Evolutionary conservation across 345 rosid species (phyloP).

Genomic region (Eucalyptus pauciflora): DNA sequence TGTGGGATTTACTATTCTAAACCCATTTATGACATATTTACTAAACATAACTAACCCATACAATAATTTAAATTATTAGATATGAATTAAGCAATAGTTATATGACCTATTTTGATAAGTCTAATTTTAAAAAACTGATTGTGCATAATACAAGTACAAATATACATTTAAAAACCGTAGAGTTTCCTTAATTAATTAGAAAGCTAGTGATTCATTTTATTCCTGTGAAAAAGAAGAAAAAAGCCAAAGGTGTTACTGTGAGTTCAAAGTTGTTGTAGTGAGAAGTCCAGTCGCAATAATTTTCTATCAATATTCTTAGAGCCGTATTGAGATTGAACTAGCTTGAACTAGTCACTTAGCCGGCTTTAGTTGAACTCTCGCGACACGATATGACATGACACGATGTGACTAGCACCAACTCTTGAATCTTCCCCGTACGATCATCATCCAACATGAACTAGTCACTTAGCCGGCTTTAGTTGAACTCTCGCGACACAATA

Average conservation of each 20-base stretch:
- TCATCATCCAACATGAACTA: too few relatives aligned
- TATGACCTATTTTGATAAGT: not conserved
- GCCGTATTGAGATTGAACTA: not conserved
- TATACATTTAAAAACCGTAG: not conserved
- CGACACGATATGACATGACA: not conserved
- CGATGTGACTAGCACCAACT: not conserved
- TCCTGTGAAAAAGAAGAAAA: not conserved
- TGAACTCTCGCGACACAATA: too few relatives aligned
- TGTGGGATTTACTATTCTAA: too few relatives aligned
- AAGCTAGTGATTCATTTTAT: not conserved
- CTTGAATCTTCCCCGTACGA: too few relatives aligned
- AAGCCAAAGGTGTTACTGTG: accelerated
- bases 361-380: not conserved
- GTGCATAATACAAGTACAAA: not conserved
- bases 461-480: too few relatives aligned
- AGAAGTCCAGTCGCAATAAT: not conserved
- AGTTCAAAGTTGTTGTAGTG: not conserved
- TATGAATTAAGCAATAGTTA: not conserved
- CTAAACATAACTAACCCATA: too few relatives aligned
- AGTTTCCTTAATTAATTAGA: not conserved
- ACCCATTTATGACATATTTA: too few relatives aligned
- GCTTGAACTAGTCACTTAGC: not conserved
- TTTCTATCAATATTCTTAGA: not conserved
- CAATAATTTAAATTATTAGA: too few relatives aligned
- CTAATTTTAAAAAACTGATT: not conserved